Conservation (phyloP, 1,284 basidiomycete species). For the Salmacisia buchloeana region DNA sequence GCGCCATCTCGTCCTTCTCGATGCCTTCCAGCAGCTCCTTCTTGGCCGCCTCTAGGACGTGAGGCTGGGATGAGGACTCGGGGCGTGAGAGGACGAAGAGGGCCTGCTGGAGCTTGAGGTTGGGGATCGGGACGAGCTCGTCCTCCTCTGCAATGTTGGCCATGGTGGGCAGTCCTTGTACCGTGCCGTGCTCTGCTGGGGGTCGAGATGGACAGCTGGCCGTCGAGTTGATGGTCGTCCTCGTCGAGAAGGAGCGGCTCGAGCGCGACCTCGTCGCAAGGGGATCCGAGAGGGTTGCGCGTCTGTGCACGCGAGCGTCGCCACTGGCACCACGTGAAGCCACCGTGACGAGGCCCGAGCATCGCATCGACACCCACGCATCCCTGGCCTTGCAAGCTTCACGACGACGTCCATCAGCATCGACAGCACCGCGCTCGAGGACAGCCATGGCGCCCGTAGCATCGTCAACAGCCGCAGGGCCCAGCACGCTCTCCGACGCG, state of each 20-base stretch:
- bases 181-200: not conserved
- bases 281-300: too few relatives aligned
- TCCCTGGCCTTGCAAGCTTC: not conserved
- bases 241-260: too few relatives aligned
- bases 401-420: not conserved
- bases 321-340: too few relatives aligned
- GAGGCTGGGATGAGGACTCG: constrained; percentile 6
- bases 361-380: not conserved
- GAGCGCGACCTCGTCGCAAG: too few relatives aligned
- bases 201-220: too few relatives aligned
- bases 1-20: constrained; percentile 62
- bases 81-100: constrained; percentile 36
- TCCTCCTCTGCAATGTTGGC: constrained; percentile 40
- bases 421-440: not conserved
- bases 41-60: constrained; percentile 5
- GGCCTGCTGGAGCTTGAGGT: constrained; percentile 45
- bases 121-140: constrained; percentile 41
- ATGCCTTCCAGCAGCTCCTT: constrained; percentile 69
- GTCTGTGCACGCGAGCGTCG: too few relatives aligned
- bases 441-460: constrained; percentile 4
- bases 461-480: not conserved
- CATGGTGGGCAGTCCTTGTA: too few relatives aligned
- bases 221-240: not conserved
- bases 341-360: constrained; percentile 7
- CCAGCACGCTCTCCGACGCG: not conserved